Percentiles rank a stretch among this genome's conserved stretches.
Conservation (phyloP, 352 stramenopile species). For the Globisporangium cylindrosporum region DNA sequence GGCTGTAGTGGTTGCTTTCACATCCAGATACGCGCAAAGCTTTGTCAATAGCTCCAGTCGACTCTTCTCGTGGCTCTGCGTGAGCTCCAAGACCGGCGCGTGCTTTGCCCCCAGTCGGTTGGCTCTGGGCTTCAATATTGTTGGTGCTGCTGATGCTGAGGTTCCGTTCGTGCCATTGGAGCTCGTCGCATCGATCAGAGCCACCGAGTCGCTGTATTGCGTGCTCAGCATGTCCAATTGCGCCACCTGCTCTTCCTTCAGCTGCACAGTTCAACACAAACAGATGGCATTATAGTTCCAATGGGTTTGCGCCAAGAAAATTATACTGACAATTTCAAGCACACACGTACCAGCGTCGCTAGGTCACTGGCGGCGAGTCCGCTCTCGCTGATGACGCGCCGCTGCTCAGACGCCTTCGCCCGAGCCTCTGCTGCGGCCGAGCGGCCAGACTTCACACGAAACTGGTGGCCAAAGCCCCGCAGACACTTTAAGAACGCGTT, state of each 20-base stretch:
- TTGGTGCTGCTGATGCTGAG: not conserved
- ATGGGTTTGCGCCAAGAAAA: not conserved
- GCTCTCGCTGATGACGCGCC: not conserved
- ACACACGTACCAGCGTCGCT: slow-evolving; percentile 7
- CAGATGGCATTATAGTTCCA: not conserved
- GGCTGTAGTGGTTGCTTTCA: not conserved
- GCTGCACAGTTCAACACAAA: slow-evolving; percentile 7
- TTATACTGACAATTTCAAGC: not conserved
- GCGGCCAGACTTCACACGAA: slow-evolving; percentile 1
- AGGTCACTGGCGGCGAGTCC: not conserved
- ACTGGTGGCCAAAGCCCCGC: slow-evolving; percentile 30
- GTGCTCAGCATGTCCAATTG: slow-evolving; percentile 2
- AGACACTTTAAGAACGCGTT: slow-evolving; percentile 69
- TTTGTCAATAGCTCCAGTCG: slow-evolving; percentile 8
- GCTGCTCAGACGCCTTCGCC: not conserved
- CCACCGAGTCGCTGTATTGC: slow-evolving; percentile 11
- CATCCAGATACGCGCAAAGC: slow-evolving; percentile 6
- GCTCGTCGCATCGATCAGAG: not conserved
- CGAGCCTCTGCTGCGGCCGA: not conserved
- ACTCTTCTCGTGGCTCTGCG: slow-evolving; percentile 11
- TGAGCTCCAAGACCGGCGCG: slow-evolving; percentile 3
- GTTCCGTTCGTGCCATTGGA: not conserved
- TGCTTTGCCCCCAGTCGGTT: not conserved
- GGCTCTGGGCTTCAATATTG: too few species aligned
- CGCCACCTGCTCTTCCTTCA: slow-evolving; percentile 12